These are phyloP conservation scores for Diaporthe capsici DNA, from an alignment of 2,329 filamentous ascomycete species.

Conservation along the genomic window DNA sequence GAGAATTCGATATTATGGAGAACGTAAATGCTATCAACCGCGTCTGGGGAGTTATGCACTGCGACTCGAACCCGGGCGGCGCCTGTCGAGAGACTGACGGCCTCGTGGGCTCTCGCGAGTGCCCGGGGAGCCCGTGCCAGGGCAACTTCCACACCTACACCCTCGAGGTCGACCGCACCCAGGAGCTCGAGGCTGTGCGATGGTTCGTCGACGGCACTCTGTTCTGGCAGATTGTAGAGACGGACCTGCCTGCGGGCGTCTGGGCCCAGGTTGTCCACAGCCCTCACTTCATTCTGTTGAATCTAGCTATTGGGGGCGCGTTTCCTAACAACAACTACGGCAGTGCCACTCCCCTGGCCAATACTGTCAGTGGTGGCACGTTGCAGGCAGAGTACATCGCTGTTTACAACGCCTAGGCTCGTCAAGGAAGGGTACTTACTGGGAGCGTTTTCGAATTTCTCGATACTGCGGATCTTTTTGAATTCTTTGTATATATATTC, in stretches of 20 bases:
- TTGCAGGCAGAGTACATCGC: constrained; percentile 24
- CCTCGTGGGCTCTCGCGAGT: constrained; percentile 23
- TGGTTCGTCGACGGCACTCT: constrained; percentile 27
- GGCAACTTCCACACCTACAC: constrained; percentile 32
- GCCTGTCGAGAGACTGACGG: constrained; percentile 52
- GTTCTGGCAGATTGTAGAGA: constrained; percentile 22
- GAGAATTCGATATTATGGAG: constrained; percentile 69
- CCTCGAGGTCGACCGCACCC: constrained; percentile 19
- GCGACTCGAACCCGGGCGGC: constrained; percentile 59
- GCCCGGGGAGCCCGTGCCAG: constrained; percentile 15
- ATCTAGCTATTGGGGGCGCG: constrained; percentile 10
- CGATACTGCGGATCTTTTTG: neutral
- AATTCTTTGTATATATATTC: constrained; percentile 21
- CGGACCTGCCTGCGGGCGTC: constrained; percentile 12
- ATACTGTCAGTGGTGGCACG: constrained; percentile 3
- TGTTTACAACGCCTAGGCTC: constrained; percentile 14
- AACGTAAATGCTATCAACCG: constrained; percentile 61
- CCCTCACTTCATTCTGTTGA: constrained; percentile 10
- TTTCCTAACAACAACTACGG: constrained; percentile 14
- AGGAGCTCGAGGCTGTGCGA: constrained; percentile 23
- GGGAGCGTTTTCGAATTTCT: neutral
- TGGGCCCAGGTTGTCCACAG: constrained; percentile 18
- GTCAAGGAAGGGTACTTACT: neutral
- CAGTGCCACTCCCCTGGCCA: constrained; percentile 7
- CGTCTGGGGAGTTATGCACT: constrained; percentile 64